These are phyloP conservation scores for Arachnopeziza araneosa DNA, from an alignment of 2,329 filamentous ascomycete species.

Conservation along the genomic window DNA sequence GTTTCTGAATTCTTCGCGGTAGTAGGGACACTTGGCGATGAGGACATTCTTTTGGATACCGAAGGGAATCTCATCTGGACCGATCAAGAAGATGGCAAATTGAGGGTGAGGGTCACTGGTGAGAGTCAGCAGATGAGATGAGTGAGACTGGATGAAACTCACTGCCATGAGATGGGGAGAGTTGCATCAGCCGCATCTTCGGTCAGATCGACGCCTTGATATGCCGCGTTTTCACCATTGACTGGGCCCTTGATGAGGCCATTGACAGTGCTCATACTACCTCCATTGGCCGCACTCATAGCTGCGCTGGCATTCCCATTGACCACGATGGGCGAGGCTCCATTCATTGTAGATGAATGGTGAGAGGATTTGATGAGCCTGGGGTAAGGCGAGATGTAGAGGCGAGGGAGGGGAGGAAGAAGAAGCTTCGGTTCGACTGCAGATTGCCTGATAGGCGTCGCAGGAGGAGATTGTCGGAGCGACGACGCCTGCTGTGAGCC, in stretches of 20 bases:
- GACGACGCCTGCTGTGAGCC: too few species aligned
- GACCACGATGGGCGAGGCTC: too few species aligned
- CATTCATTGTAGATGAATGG: too few species aligned
- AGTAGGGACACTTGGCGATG: conserved; percentile 26
- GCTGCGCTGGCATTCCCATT: too few species aligned
- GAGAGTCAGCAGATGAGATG: background rate
- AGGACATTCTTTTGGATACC: conserved; percentile 29
- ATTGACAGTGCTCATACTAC: background rate
- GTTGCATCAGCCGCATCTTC: conserved; percentile 18
- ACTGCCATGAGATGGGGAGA: conserved; percentile 27
- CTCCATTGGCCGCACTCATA: too few species aligned
- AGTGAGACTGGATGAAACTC: conserved; percentile 4
- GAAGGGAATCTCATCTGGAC: conserved; percentile 25
- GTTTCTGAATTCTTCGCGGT: conserved; percentile 21
- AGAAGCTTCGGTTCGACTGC: too few species aligned
- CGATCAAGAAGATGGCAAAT: conserved; percentile 27
- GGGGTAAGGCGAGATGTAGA: too few species aligned
- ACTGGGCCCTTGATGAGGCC: background rate
- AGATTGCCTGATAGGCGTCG: too few species aligned
- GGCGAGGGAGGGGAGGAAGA: too few species aligned
- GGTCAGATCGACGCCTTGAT: conserved; percentile 21
- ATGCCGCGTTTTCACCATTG: conserved; percentile 9
- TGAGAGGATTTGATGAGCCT: too few species aligned
- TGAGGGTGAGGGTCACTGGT: conserved; percentile 24
- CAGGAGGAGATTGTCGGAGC: too few species aligned